Evolutionary conservation across 2,329 filamentous ascomycete genomes (phyloP).

Genomic region (Penicillium sumatraense): DNA sequence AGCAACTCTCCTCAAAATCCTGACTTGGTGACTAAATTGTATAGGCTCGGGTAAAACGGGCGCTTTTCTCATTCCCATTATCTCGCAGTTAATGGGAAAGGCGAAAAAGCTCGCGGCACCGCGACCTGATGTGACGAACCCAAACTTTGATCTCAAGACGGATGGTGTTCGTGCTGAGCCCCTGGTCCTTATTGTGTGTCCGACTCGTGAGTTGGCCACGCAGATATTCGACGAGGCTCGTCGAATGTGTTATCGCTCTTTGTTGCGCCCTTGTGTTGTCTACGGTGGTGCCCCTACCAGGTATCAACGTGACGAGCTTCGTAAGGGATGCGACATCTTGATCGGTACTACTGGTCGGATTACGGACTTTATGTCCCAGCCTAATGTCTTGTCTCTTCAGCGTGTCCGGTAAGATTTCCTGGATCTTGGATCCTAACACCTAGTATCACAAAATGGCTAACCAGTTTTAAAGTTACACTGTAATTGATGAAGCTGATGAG

Average conservation of each 20-base stretch:
- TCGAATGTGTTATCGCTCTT: constrained; percentile 90
- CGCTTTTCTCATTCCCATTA: constrained; percentile 84
- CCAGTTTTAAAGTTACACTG: constrained; percentile 56
- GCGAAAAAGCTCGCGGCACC: constrained; percentile 82
- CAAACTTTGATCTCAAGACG: constrained; percentile 55
- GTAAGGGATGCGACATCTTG: constrained; percentile 85
- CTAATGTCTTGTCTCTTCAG: constrained; percentile 69
- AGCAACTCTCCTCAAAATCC: background rate
- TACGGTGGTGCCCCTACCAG: constrained; percentile 81
- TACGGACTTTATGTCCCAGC: constrained; percentile 77
- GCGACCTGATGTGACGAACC: constrained; percentile 63
- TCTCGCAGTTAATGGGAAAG: constrained; percentile 95
- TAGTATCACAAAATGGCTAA: too few relatives aligned
- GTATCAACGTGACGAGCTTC: constrained; percentile 73
- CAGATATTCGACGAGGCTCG: constrained; percentile 96
- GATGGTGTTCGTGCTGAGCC: constrained; percentile 76
- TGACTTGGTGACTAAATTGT: constrained; percentile 12
- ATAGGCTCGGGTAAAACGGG: constrained; percentile 95
- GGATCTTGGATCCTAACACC: too few relatives aligned
- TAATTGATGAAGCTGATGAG: constrained; percentile 96
- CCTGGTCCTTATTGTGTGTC: constrained; percentile 80
- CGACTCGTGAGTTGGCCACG: constrained; percentile 86
- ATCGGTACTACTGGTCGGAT: constrained; percentile 88
- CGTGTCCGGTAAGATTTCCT: constrained; percentile 69
- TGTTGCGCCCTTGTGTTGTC: constrained; percentile 86